These are phyloP conservation scores for Ustilago crameri DNA, from an alignment of 1,284 basidiomycete genomes.

Conservation along the genomic window DNA sequence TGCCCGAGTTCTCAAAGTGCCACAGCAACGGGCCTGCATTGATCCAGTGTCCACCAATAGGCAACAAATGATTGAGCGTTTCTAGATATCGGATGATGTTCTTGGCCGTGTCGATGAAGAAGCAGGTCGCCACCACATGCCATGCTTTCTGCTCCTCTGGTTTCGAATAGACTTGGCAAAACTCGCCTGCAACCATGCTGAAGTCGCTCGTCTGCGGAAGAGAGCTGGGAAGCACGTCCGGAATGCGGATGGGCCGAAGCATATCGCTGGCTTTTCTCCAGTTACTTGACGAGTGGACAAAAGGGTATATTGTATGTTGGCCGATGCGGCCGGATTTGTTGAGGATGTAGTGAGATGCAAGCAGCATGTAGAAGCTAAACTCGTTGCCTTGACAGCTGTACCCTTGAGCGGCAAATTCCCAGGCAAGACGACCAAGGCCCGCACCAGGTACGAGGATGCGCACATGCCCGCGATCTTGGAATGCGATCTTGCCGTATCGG, in stretches of 20 bases:
- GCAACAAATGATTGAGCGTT: slow-evolving; percentile 61
- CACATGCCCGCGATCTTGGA: slow-evolving; percentile 28
- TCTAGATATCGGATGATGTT: slow-evolving; percentile 65
- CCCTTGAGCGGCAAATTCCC: slow-evolving; percentile 58
- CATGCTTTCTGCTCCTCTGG: slow-evolving; percentile 79
- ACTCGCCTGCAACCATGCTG: slow-evolving; percentile 67
- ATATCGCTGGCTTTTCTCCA: slow-evolving; percentile 59
- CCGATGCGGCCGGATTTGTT: slow-evolving; percentile 52
- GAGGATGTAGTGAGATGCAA: slow-evolving; percentile 65
- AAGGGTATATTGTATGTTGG: slow-evolving; percentile 62
- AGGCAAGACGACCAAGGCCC: slow-evolving; percentile 63
- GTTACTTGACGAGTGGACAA: slow-evolving; percentile 63
- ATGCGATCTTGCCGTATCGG: slow-evolving; percentile 31
- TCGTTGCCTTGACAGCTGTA: slow-evolving; percentile 66
- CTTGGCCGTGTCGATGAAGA: slow-evolving; percentile 90
- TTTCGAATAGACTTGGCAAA: slow-evolving; percentile 61
- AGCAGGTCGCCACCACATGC: slow-evolving; percentile 92
- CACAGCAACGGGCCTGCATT: slow-evolving; percentile 84
- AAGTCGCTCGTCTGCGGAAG: slow-evolving; percentile 59
- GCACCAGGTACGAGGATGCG: slow-evolving; percentile 64
- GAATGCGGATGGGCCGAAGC: slow-evolving; percentile 55
- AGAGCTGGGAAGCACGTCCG: slow-evolving; percentile 61
- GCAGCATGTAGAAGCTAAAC: slow-evolving; percentile 66
- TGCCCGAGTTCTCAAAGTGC: slow-evolving; percentile 89
- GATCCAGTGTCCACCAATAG: slow-evolving; percentile 62